Percentiles rank a stretch among this genome's conserved stretches.
phyloP scores from a whole-genome alignment of 495 filamentous ascomycete species.

The Tuber indicum region DNA sequence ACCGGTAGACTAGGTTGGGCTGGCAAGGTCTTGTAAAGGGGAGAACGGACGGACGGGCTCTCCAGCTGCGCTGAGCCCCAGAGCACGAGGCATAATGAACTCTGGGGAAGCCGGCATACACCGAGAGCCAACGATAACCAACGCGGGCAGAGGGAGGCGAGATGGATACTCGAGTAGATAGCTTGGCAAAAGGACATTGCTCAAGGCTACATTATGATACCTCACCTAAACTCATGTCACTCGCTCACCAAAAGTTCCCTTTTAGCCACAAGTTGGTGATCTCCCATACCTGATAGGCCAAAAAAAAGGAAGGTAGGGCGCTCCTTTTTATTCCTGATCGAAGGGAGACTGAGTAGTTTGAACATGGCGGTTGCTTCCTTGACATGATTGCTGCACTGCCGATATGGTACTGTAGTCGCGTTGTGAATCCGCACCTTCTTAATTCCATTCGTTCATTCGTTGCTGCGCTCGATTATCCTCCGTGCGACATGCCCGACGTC shows the following conservation, averaged over 20 bases:
- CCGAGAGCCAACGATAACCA: not conserved
- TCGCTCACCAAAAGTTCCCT: not conserved
- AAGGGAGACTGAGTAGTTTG: not conserved
- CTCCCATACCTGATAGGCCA: not conserved
- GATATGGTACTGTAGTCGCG: not conserved
- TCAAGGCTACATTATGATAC: not conserved
- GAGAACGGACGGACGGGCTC: not conserved
- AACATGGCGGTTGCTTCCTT: not conserved
- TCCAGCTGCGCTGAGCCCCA: not conserved
- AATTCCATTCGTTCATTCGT: not conserved
- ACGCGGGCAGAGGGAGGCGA: not conserved
- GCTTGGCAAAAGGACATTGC: not conserved
- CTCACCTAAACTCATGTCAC: not conserved
- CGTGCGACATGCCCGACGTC: not conserved
- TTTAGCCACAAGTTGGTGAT: conserved; percentile 4
- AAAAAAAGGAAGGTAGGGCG: not conserved
- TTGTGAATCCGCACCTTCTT: not conserved
- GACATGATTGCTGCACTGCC: not conserved
- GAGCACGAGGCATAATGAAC: not conserved
- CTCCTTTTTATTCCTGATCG: not conserved
- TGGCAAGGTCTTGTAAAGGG: not conserved
- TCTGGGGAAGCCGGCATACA: not conserved
- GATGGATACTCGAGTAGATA: not conserved
- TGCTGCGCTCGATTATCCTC: not conserved
- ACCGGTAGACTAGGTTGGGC: not conserved